Evolutionary conservation across 805 yeast genomes (phyloP).

Genomic region (Metschnikowia corniflorae): DNA sequence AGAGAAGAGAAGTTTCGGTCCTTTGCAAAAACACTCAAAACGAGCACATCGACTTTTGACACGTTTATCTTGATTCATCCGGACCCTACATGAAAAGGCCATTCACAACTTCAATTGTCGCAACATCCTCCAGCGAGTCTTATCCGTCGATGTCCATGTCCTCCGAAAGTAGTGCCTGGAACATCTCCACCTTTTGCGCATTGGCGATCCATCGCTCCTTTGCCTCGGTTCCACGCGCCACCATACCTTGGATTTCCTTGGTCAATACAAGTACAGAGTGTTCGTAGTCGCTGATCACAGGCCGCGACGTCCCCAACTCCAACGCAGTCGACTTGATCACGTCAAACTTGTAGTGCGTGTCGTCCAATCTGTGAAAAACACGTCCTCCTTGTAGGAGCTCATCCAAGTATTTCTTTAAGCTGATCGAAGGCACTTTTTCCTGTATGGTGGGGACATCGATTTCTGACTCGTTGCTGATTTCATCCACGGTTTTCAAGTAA

Average conservation of each 20-base stretch:
- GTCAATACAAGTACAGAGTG: slow-evolving; percentile 23
- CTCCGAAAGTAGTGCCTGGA: slow-evolving; percentile 22
- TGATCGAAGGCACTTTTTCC: slow-evolving; percentile 11
- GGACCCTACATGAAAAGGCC: too few species aligned
- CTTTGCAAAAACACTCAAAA: too few species aligned
- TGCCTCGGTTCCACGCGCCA: slow-evolving; percentile 29
- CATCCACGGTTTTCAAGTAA: slow-evolving; percentile 16
- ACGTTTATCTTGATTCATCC: too few species aligned
- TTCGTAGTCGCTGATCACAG: slow-evolving; percentile 31
- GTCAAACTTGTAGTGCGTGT: slow-evolving; percentile 23
- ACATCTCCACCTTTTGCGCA: slow-evolving; percentile 29
- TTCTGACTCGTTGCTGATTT: slow-evolving; percentile 7
- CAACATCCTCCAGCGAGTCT: too few species aligned
- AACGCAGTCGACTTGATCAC: slow-evolving; percentile 21
- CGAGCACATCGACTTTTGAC: too few species aligned
- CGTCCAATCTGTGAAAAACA: slow-evolving; percentile 20
- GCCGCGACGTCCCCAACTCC: slow-evolving; percentile 17
- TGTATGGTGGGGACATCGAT: background rate
- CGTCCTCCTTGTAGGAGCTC: slow-evolving; percentile 22
- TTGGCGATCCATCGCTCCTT: slow-evolving; percentile 35
- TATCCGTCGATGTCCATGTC: slow-evolving; percentile 10
- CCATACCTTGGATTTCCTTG: slow-evolving; percentile 26
- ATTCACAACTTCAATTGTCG: too few species aligned
- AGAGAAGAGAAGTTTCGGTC: too few species aligned
- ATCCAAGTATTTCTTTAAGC: slow-evolving; percentile 17